phyloP scores from a whole-genome alignment of 1,139 yeast genomes.

The Pichia norvegensis region DNA sequence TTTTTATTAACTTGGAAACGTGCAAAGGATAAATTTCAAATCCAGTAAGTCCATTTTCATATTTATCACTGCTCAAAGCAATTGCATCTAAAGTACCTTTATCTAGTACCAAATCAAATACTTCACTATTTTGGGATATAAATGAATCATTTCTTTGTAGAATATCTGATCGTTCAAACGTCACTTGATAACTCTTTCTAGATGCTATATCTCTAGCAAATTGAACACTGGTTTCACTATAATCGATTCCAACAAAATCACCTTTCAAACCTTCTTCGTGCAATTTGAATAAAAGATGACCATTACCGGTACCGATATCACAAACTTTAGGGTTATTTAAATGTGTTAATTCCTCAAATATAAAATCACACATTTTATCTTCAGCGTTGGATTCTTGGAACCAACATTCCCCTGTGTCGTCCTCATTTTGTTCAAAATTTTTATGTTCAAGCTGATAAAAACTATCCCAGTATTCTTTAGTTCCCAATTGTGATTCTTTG shows the following conservation, averaged over 20 bases:
- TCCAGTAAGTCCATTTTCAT: constrained; percentile 40
- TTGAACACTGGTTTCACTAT: constrained; percentile 67
- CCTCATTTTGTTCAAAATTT: constrained; percentile 63
- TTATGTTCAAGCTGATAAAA: constrained; percentile 66
- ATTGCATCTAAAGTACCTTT: constrained; percentile 97
- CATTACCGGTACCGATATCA: constrained; percentile 95
- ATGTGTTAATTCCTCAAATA: constrained; percentile 30
- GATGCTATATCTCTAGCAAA: constrained; percentile 58
- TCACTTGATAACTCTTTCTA: constrained; percentile 34
- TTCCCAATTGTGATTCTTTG: constrained; percentile 64
- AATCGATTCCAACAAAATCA: constrained; percentile 68
- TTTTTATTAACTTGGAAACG: constrained; percentile 47
- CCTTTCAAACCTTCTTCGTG: constrained; percentile 51
- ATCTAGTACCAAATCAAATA: constrained; percentile 72
- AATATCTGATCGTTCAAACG: constrained; percentile 43
- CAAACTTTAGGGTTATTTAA: constrained; percentile 37
- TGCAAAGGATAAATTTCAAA: constrained; percentile 57
- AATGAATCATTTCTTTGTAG: constrained; percentile 29
- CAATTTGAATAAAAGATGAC: constrained; percentile 71
- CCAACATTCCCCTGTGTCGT: constrained; percentile 95
- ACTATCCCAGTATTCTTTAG: constrained; percentile 82
- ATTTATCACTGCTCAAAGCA: constrained; percentile 61
- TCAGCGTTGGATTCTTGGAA: constrained; percentile 92
- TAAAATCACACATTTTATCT: constrained; percentile 61
- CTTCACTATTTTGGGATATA: constrained; percentile 25